Percentiles rank a stretch among this genome's conserved stretches.
Conservation (phyloP, 2,329 filamentous ascomycete species). For the Aspergillus neoniger region DNA sequence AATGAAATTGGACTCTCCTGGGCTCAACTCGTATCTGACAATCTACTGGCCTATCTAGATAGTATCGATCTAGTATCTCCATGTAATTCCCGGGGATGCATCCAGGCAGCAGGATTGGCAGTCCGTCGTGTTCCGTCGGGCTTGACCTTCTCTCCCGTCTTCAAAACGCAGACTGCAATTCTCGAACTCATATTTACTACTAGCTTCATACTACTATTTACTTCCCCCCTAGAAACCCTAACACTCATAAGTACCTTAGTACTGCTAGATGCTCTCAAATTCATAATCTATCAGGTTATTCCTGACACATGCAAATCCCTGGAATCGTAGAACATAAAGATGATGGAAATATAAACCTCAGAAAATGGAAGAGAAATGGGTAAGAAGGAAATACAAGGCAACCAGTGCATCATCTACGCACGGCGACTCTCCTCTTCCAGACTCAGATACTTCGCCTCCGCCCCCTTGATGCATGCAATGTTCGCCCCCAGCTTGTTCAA, state of each 20-base stretch:
- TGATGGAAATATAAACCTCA: too few relatives aligned
- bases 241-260: too few relatives aligned
- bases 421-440: constrained; percentile 34
- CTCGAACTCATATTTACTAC: too few relatives aligned
- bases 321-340: neutral
- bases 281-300: too few relatives aligned
- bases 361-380: neutral
- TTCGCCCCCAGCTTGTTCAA: constrained; percentile 94
- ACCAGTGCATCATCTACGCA: neutral
- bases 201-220: too few relatives aligned
- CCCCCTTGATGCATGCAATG: constrained; percentile 81
- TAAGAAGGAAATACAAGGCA: neutral
- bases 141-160: neutral
- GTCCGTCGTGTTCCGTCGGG: neutral
- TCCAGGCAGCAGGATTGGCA: neutral
- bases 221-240: too few relatives aligned
- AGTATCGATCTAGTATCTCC: too few relatives aligned
- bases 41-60: too few relatives aligned
- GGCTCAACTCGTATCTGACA: neutral
- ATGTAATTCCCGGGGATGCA: too few relatives aligned
- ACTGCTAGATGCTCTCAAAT: too few relatives aligned
- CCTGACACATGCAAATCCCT: too few relatives aligned
- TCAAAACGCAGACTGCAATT: neutral
- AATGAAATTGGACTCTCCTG: neutral
- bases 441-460: constrained; percentile 68